Evolutionary conservation across 768 basidiomycete species (phyloP), one percentile per base, ranked within the genome.

Genomic region (Leccinum uliginosum): DNA sequence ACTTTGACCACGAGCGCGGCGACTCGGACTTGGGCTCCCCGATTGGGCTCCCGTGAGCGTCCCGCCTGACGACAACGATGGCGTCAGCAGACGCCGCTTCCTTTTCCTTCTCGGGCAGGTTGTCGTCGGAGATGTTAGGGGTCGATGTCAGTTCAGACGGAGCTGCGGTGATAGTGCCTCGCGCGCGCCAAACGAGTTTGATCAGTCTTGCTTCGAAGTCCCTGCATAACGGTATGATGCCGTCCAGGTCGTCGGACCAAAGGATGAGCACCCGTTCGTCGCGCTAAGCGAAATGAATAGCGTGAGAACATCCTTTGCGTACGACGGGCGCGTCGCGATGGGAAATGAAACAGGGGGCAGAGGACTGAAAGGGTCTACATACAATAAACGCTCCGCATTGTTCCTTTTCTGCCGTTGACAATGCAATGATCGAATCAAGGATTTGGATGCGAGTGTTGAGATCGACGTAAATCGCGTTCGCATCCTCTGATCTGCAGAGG

Each of bases 301-400:
- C 32, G 51, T 55, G 23, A 59, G 47, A 46, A 45, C 1, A 19
- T 43, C 4, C 17, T 40, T 40, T 43, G 10, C 19, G n/a, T 40
- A 40, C 38, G n/a, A 40, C 38, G 38, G 5, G 19, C 19, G 1
- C 19, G 40, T 19, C 11, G 5, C 19, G 40, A 43, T 6, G 19
- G 40, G 19, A 43, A 43, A 43, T 19, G 40, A 43, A 43, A 43
- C 40, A 43, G 38, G n/a, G 38, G n/a, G 9, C 38, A 9, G 9
- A 38, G 38, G 8, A 38, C n/a, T 40, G 38, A 14, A 34, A 47
- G 78, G 48, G 32, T 11, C 23, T 30, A 43, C 26, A 81, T 69
- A 87, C 89, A 53, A 93, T 80, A 68, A 95, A 95, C 12, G 93
- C 93, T 19, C 86, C 93, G 50, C 88, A 92, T 65, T 94, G 92